Base-by-base conservation (phyloP, 176 grass and related monocot species). In the Olyra latifolia region DNA sequence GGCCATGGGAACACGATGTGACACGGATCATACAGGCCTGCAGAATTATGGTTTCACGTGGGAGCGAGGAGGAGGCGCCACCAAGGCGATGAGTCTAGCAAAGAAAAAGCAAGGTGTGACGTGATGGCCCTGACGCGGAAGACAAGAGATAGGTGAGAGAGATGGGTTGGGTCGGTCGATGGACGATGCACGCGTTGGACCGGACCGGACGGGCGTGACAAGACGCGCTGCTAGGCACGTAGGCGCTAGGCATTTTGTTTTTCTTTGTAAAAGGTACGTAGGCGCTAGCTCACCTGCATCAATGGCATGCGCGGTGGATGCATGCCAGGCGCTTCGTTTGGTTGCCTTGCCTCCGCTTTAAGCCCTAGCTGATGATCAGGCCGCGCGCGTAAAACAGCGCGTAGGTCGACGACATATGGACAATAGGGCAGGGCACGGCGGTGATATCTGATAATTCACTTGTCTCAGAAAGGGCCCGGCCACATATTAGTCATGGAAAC, bases 1-100 rank as follows among this genome's bases (percentile, higher is more conserved):
- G n/a, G n/a, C n/a, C n/a, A 46, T 28, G 62, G 62, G 30, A 61
- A 70, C 79, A 72, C 20, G 73, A 78, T 40, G 66, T 48, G 86
- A 78, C 56, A 4, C 10, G 64, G 79, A 87, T 63, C 57, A 50
- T 10, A 38, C 19, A 46, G 28, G 35, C 58, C 22, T n/a, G n/a
- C n/a, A n/a, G n/a, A n/a, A n/a, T n/a, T n/a, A n/a, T n/a, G n/a
- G n/a, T n/a, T n/a, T n/a, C n/a, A n/a, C n/a, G n/a, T n/a, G n/a
- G n/a, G n/a, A n/a, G n/a, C n/a, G n/a, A n/a, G n/a, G n/a, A n/a
- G n/a, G n/a, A n/a, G n/a, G n/a, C n/a, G n/a, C n/a, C 32, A 35
- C 32, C 32, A 35, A 60, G 45, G 54, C 35, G 5, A 56, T 29
- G 7, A 7, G 24, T 22, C 14, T 12, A 59, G 32, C 3, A 17